These are phyloP conservation scores for Lepiota subincarnata DNA, from an alignment of 768 basidiomycete species.

Conservation along the genomic window DNA sequence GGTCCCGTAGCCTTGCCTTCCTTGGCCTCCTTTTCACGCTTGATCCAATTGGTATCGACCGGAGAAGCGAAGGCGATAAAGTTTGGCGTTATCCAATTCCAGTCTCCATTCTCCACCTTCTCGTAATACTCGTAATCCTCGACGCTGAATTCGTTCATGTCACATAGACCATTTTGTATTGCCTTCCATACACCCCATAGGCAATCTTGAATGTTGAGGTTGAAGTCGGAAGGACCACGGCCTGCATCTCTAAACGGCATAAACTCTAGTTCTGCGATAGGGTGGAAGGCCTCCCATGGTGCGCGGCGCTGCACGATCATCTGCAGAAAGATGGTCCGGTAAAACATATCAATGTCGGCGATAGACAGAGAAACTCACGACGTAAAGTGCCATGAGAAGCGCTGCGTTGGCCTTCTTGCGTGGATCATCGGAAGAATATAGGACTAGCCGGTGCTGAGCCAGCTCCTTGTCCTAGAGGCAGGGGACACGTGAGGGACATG, in stretches of 20 bases:
- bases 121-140: slow-evolving; percentile 94
- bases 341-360: slow-evolving; percentile 2
- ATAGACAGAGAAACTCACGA: slow-evolving; percentile 49
- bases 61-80: slow-evolving; percentile 96
- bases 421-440: slow-evolving; percentile 87
- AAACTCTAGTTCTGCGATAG: slow-evolving; percentile 88
- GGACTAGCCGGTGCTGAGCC: slow-evolving; percentile 66
- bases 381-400: slow-evolving; percentile 88
- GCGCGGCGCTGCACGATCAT: slow-evolving; percentile 88
- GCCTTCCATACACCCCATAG: slow-evolving; percentile 86
- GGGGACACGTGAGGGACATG: slow-evolving; percentile 35
- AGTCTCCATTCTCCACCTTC: slow-evolving; percentile 93
- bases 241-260: slow-evolving; percentile 97
- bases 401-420: slow-evolving; percentile 91
- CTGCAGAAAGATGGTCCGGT: slow-evolving; percentile 36
- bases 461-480: slow-evolving; percentile 66
- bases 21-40: slow-evolving; percentile 64
- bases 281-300: slow-evolving; percentile 94
- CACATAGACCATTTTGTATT: slow-evolving; percentile 88
- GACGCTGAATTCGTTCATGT: slow-evolving; percentile 90
- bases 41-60: slow-evolving; percentile 76
- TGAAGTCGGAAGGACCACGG: slow-evolving; percentile 87
- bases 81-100: slow-evolving; percentile 92
- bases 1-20: slow-evolving; percentile 32
- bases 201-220: slow-evolving; percentile 90